A percentile compares a stretch with the other conserved stretches of the same genome.
These are phyloP conservation scores for Colletotrichum musae DNA, from an alignment of 2,329 filamentous ascomycete species.

Conservation along the genomic window DNA sequence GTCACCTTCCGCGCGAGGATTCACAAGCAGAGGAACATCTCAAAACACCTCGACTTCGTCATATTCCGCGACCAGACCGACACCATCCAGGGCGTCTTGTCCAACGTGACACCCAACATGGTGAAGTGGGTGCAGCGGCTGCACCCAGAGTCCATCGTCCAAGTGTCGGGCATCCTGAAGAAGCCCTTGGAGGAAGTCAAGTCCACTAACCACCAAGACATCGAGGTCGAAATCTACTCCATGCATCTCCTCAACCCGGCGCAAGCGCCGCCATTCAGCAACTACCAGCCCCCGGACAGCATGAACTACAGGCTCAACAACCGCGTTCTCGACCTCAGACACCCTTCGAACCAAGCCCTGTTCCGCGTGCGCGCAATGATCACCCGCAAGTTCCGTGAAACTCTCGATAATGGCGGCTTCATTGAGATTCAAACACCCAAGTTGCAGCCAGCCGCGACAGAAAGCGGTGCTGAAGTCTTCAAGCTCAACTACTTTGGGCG, in stretches of 20 bases:
- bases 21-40: constrained; percentile 86
- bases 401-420: constrained; percentile 82
- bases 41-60: constrained; percentile 86
- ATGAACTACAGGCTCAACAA: constrained; percentile 48
- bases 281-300: constrained; percentile 55
- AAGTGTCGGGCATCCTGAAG: constrained; percentile 81
- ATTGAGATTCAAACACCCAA: constrained; percentile 96
- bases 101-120: constrained; percentile 74
- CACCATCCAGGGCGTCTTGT: constrained; percentile 87
- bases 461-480: constrained; percentile 93
- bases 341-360: constrained; percentile 88
- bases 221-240: constrained; percentile 79
- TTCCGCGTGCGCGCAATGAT: constrained; percentile 90
- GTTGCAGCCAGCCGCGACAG: constrained; percentile 89
- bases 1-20: constrained; percentile 69
- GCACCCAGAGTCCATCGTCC: constrained; percentile 82
- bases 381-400: constrained; percentile 82
- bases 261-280: constrained; percentile 64
- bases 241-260: constrained; percentile 68
- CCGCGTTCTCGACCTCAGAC: constrained; percentile 86
- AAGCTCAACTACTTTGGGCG: constrained; percentile 92
- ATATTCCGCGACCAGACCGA: constrained; percentile 87
- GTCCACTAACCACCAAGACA: constrained; percentile 80
- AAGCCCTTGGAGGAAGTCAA: constrained; percentile 81
- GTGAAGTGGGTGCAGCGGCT: constrained; percentile 90